Percentiles rank a stretch among this genome's conserved stretches.
phyloP scores from a whole-genome alignment of 1,284 basidiomycete genomes.

The Ustilago trichophora region DNA sequence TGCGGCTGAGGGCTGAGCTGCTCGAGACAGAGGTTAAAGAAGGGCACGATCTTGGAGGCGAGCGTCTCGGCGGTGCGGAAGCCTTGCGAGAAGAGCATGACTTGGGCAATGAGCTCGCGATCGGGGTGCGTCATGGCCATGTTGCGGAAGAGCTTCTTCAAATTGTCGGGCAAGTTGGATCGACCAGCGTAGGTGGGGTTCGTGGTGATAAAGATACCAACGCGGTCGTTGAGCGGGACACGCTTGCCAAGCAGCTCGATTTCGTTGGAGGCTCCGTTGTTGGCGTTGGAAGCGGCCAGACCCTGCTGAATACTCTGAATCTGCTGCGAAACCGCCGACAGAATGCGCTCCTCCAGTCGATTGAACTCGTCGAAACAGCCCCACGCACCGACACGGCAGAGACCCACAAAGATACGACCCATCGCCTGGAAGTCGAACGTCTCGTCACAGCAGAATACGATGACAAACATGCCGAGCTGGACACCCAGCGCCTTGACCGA shows the following conservation, averaged over 20 bases:
- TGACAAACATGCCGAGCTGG: slow-evolving; percentile 93
- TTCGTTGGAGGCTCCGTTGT: slow-evolving; percentile 16
- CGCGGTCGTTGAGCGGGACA: slow-evolving; percentile 90
- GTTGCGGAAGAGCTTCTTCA: slow-evolving; percentile 90
- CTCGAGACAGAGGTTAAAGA: slow-evolving; percentile 98
- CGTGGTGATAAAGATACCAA: slow-evolving; percentile 95
- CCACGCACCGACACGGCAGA: slow-evolving; percentile 98
- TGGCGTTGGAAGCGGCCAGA: slow-evolving; percentile 72
- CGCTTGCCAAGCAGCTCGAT: slow-evolving; percentile 90
- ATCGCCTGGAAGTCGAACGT: slow-evolving; percentile 99
- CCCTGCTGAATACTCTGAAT: slow-evolving; percentile 99
- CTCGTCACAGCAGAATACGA: slow-evolving; percentile 99
- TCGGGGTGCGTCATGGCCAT: slow-evolving; percentile 99
- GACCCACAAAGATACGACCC: slow-evolving; percentile 97
- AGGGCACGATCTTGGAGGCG: slow-evolving; percentile 96
- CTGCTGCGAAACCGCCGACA: slow-evolving; percentile 98
- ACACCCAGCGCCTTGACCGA: slow-evolving; percentile 98
- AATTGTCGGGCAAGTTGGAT: slow-evolving; percentile 93
- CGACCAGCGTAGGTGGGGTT: slow-evolving; percentile 96
- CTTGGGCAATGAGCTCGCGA: slow-evolving; percentile 97
- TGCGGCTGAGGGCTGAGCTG: slow-evolving; percentile 97
- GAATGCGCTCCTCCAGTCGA: slow-evolving; percentile 94
- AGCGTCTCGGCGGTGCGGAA: slow-evolving; percentile 96
- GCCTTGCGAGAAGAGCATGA: slow-evolving; percentile 99
- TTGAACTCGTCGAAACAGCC: slow-evolving; percentile 72